Conservation (phyloP, 441 rosid genomes). For the Pelargonium cotyledonis region DNA sequence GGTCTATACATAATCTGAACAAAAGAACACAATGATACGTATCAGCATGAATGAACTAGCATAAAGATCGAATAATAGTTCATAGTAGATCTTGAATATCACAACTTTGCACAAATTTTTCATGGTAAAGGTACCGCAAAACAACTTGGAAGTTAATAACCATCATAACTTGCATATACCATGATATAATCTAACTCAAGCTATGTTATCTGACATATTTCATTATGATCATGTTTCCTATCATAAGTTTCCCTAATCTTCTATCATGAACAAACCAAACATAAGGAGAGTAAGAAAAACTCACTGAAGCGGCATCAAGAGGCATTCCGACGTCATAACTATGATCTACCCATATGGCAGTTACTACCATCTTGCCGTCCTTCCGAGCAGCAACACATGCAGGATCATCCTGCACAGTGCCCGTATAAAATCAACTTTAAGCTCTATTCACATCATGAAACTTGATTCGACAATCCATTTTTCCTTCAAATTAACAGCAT, state of each 20-base stretch:
- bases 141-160: background rate
- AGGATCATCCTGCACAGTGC: slow-evolving; percentile 61
- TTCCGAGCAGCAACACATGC: slow-evolving; percentile 62
- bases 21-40: background rate
- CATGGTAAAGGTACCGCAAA: background rate
- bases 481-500: background rate
- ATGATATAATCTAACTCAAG: background rate
- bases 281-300: slow-evolving; percentile 21
- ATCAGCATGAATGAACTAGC: background rate
- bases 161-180: background rate
- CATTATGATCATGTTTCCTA: background rate
- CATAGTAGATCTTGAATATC: background rate
- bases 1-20: slow-evolving; percentile 72
- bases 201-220: background rate
- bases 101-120: background rate
- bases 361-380: slow-evolving; percentile 60
- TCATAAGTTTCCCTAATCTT: background rate
- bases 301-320: slow-evolving; percentile 60
- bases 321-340: slow-evolving; percentile 63
- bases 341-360: slow-evolving; percentile 81
- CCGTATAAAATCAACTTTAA: background rate
- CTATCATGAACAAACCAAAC: background rate
- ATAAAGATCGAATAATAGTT: background rate
- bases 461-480: background rate
- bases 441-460: background rate